A percentile compares a stretch with the other conserved stretches of the same genome.
Conservation (phyloP, 306 rosid species). For the Boehmeria nivea region DNA sequence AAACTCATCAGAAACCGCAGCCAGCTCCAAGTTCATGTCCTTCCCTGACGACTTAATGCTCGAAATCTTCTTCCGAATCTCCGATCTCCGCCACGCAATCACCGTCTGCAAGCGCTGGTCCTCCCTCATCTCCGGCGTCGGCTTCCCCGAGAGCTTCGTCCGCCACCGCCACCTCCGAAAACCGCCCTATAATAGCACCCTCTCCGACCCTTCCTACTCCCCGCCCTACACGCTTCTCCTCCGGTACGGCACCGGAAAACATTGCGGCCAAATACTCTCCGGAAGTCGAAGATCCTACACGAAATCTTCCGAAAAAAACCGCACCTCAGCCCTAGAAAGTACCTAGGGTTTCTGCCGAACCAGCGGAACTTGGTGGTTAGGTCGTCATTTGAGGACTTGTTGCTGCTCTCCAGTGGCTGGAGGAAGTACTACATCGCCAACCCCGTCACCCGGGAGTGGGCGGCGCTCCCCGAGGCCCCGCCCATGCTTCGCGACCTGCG, state of each 20-base stretch:
- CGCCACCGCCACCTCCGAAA: not conserved
- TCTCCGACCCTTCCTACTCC: not conserved
- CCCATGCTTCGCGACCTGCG: too few species aligned
- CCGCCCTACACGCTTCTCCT: not conserved
- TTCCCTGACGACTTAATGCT: not conserved
- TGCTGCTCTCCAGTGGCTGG: not conserved
- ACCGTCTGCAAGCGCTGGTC: not conserved
- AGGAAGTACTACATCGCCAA: not conserved
- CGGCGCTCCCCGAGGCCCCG: not conserved
- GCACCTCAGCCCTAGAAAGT: too few species aligned
- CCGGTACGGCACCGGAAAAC: not conserved
- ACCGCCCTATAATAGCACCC: not conserved
- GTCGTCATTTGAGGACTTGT: not conserved
- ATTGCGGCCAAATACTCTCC: not conserved
- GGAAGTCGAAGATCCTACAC: not conserved
- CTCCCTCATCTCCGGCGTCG: not conserved
- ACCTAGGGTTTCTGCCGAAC: too few species aligned
- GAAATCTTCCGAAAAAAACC: too few species aligned
- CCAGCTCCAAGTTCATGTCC: not conserved
- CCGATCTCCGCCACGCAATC: not conserved
- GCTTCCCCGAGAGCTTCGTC: not conserved
- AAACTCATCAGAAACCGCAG: not conserved
- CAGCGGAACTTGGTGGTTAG: too few species aligned
- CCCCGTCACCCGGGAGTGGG: not conserved
- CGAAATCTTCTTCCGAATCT: not conserved